These are phyloP conservation scores for Aureobasidium pullulans DNA, from an alignment of 2,329 filamentous ascomycete species.

Conservation along the genomic window DNA sequence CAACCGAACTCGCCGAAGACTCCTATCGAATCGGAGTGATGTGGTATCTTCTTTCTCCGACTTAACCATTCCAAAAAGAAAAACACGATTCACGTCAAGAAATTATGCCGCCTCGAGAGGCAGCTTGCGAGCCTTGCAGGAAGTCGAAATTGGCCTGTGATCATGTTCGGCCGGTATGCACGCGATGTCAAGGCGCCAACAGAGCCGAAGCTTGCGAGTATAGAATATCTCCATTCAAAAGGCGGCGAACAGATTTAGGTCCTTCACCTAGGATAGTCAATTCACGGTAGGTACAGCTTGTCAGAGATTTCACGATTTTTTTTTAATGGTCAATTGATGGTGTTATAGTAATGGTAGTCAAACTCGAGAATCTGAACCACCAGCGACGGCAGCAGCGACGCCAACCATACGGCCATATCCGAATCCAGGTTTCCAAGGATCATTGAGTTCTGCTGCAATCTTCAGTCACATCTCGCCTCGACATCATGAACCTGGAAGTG, in stretches of 20 bases:
- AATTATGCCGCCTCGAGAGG: slow-evolving; percentile 8
- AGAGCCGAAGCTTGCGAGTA: slow-evolving; percentile 21
- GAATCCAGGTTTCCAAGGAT: slow-evolving; percentile 28
- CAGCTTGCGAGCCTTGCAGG: slow-evolving; percentile 26
- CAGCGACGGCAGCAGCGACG: slow-evolving; percentile 13
- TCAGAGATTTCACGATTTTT: neutral
- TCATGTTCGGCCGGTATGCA: slow-evolving; percentile 23
- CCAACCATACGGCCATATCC: slow-evolving; percentile 22
- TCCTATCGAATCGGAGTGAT: slow-evolving; percentile 7
- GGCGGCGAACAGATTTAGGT: slow-evolving; percentile 14
- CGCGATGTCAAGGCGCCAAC: slow-evolving; percentile 21
- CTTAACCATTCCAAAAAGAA: neutral
- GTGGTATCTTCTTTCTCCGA: slow-evolving; percentile 1
- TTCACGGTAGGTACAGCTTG: neutral
- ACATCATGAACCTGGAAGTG: neutral
- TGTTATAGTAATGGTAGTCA: slow-evolving; percentile 1
- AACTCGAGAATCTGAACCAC: slow-evolving; percentile 9
- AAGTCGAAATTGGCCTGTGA: slow-evolving; percentile 25
- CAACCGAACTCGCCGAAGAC: slow-evolving; percentile 6
- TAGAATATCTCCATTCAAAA: slow-evolving; percentile 24
- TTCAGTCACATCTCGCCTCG: slow-evolving; percentile 24
- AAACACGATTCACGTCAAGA: neutral
- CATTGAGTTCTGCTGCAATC: slow-evolving; percentile 26
- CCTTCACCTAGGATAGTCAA: neutral
- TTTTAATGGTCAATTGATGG: slow-evolving; percentile 6